Conservation (phyloP, 2,329 filamentous ascomycete genomes). For the Pseudogymnoascus sp. region DNA sequence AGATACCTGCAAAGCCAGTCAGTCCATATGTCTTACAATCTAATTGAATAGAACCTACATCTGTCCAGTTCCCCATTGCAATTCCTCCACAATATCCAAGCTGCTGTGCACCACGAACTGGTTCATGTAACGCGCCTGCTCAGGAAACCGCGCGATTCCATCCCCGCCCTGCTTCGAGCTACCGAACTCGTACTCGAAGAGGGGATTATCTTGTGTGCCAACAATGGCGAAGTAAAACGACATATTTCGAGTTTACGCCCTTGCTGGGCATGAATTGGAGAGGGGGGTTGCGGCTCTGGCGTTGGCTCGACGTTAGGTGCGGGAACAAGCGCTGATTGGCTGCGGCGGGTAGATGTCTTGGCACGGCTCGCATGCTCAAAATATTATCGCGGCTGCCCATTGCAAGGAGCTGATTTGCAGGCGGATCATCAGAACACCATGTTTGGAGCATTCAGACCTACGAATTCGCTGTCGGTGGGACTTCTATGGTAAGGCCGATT, state of each 20-base stretch:
- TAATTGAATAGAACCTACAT: constrained; percentile 49
- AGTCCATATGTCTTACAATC: constrained; percentile 10
- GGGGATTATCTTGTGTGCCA: constrained; percentile 87
- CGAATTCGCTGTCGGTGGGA: constrained; percentile 67
- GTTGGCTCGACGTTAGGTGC: constrained; percentile 11
- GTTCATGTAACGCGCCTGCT: constrained; percentile 87
- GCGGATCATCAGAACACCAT: constrained; percentile 41
- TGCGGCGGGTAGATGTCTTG: constrained; percentile 18
- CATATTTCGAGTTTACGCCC: constrained; percentile 46
- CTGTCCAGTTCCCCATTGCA: constrained; percentile 82
- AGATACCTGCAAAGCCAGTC: constrained; percentile 60
- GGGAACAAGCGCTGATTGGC: constrained; percentile 21
- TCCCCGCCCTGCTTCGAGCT: constrained; percentile 94
- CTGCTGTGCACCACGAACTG: constrained; percentile 95
- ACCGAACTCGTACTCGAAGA: constrained; percentile 96
- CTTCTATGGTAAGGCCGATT: constrained; percentile 61
- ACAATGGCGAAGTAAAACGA: constrained; percentile 98
- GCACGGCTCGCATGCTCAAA: constrained; percentile 16
- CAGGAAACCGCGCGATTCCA: constrained; percentile 78
- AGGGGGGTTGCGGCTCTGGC: constrained; percentile 3
- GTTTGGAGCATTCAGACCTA: constrained; percentile 78
- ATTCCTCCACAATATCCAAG: constrained; percentile 90
- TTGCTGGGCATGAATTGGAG: constrained; percentile 23
- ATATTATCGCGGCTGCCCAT: constrained; percentile 8
- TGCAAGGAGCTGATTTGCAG: neutral